Evolutionary conservation across 1,139 yeast species (phyloP).

Genomic region (Petasospora fabianii): DNA sequence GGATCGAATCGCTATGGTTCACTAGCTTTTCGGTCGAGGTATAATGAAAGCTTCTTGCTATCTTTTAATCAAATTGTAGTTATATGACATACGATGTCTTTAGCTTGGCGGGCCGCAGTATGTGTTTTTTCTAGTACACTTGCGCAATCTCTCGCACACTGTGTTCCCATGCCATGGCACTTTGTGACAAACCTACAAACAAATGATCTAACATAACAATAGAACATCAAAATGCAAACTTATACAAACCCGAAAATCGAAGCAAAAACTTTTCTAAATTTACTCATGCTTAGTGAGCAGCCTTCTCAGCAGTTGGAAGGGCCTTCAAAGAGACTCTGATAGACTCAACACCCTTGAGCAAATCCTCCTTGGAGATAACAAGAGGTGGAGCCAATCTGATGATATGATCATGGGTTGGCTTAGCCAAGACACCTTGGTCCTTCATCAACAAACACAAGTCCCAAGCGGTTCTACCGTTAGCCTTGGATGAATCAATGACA

Average conservation of each 20-base stretch:
- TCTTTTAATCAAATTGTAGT: background rate
- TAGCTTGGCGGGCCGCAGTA: too few species aligned
- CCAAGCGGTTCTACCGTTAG: constrained; percentile 95
- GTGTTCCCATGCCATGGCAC: too few species aligned
- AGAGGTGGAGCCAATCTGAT: constrained; percentile 96
- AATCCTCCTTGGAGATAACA: constrained; percentile 84
- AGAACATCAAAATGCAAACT: too few species aligned
- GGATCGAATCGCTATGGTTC: constrained; percentile 3
- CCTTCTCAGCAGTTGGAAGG: constrained; percentile 27
- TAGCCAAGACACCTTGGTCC: constrained; percentile 85
- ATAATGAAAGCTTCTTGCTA: too few species aligned
- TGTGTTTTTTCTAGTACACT: too few species aligned
- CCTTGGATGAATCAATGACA: constrained; percentile 79
- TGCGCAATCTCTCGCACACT: too few species aligned
- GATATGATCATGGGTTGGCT: constrained; percentile 95
- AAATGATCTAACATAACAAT: too few species aligned
- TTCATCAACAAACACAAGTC: constrained; percentile 90
- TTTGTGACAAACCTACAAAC: too few species aligned
- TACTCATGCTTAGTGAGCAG: constrained; percentile 25
- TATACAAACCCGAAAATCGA: background rate
- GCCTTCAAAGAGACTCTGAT: constrained; percentile 58
- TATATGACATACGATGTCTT: too few species aligned
- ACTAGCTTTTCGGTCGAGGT: too few species aligned
- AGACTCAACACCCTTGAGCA: constrained; percentile 73
- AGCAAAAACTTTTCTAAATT: background rate